phyloP scores from a whole-genome alignment of 2,329 filamentous ascomycete genomes.

The Sordariomycetes sp. region DNA sequence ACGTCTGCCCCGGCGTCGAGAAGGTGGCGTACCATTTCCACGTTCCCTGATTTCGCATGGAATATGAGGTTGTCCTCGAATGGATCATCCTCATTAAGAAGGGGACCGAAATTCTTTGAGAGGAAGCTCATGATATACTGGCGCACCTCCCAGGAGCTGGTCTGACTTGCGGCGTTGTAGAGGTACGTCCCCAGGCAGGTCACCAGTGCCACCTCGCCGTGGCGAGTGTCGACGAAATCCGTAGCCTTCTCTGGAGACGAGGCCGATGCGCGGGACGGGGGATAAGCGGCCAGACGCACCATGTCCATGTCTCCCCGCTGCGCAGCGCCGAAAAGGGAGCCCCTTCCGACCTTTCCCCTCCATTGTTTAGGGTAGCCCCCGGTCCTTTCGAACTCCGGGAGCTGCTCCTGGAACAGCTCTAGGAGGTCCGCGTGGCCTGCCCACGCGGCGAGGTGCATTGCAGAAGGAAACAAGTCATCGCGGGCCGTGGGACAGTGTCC shows the following conservation, averaged over 20 bases:
- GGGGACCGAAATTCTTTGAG: neutral
- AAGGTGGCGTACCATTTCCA: neutral
- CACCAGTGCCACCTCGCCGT: neutral
- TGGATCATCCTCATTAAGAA: neutral
- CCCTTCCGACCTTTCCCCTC: neutral
- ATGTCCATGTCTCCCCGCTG: neutral
- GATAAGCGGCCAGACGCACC: neutral
- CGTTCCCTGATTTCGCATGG: neutral
- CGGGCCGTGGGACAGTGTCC: neutral
- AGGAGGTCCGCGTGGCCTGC: neutral
- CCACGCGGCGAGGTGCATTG: neutral
- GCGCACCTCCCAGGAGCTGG: neutral
- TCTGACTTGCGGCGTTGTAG: neutral
- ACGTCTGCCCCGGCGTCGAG: neutral
- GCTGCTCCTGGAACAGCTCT: neutral
- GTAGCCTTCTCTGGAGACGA: neutral
- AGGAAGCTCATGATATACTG: neutral
- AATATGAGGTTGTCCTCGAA: neutral
- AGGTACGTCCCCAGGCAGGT: neutral
- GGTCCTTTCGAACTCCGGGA: neutral
- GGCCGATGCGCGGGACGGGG: neutral
- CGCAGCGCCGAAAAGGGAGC: neutral
- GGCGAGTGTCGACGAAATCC: neutral
- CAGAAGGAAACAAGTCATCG: neutral
- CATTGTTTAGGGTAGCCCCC: neutral